phyloP scores from a whole-genome alignment of 2,329 filamentous ascomycete genomes.

The Aspergillus uvarum region DNA sequence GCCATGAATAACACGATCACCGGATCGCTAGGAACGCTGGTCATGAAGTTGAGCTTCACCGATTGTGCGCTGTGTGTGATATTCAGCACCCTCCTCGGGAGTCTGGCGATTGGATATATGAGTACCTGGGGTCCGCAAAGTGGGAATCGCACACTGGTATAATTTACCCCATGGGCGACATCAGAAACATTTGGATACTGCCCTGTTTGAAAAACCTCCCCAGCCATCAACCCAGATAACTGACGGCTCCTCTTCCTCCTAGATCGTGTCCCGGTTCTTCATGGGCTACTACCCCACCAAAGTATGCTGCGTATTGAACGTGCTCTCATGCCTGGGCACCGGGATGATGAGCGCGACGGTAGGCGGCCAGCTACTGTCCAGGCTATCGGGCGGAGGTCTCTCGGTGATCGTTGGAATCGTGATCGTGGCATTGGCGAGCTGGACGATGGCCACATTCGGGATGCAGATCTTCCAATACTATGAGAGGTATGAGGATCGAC shows the following conservation, averaged over 20 bases:
- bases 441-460: conserved; percentile 40
- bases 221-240: background rate
- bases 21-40: conserved; percentile 44
- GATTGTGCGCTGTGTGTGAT: conserved; percentile 42
- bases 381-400: conserved; percentile 38
- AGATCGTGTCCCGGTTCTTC: conserved; percentile 44
- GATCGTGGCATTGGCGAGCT: conserved; percentile 37
- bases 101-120: conserved; percentile 41
- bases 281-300: conserved; percentile 48
- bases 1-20: conserved; percentile 44
- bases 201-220: background rate
- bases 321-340: conserved; percentile 46
- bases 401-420: conserved; percentile 42
- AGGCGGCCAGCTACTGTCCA: conserved; percentile 47
- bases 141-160: conserved; percentile 46
- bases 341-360: conserved; percentile 45
- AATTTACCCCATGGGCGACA: background rate
- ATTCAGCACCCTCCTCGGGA: conserved; percentile 38
- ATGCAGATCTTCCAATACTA: conserved; percentile 46
- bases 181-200: too few species aligned
- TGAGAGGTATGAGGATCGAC: conserved; percentile 35
- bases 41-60: conserved; percentile 40
- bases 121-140: conserved; percentile 43
- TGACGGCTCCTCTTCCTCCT: conserved; percentile 13
- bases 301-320: conserved; percentile 41